A percentile compares a stretch with the other conserved stretches of the same genome.
Evolutionary conservation across 805 yeast species (phyloP).

Genomic region (Komagataella pseudopastoris): DNA sequence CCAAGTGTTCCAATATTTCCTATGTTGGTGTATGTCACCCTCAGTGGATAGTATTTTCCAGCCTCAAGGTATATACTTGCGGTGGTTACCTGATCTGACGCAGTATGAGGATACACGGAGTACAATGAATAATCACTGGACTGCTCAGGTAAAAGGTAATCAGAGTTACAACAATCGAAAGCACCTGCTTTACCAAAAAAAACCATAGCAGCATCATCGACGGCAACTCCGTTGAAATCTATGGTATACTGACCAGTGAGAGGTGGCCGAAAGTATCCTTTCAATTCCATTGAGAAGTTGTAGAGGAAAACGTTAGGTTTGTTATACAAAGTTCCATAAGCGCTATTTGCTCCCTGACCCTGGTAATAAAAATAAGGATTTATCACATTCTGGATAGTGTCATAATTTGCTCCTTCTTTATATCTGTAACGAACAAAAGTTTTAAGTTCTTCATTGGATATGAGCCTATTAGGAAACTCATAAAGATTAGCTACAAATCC

Average conservation of each 20-base stretch:
- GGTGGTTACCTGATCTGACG: neutral
- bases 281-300: neutral
- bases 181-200: neutral
- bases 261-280: neutral
- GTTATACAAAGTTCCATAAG: neutral
- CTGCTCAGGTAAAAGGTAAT: neutral
- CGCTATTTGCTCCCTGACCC: neutral
- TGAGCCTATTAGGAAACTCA: neutral
- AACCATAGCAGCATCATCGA: neutral
- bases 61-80: neutral
- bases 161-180: neutral
- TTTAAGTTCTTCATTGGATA: neutral
- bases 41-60: neutral
- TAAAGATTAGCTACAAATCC: neutral
- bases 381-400: neutral
- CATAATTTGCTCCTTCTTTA: neutral
- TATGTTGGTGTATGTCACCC: neutral
- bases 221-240: neutral
- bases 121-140: neutral
- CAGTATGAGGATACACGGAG: neutral
- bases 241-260: neutral
- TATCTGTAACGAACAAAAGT: neutral
- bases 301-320: neutral
- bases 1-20: neutral
- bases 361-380: neutral